phyloP scores from a whole-genome alignment of 306 rosid species.

The Vigna unguiculata region DNA sequence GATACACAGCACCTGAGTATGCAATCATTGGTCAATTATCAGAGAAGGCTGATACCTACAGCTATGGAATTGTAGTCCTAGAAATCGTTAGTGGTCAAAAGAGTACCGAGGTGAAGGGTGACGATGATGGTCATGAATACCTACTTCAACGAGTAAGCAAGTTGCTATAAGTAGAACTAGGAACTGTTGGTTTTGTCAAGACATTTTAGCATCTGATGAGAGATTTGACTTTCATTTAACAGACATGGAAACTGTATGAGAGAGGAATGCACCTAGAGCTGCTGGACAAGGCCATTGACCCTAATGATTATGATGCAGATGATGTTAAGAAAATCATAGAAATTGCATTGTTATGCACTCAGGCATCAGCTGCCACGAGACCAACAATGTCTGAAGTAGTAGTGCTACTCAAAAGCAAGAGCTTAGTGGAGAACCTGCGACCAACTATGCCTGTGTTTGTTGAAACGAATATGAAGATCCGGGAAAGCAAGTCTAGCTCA shows the following conservation, averaged over 20 bases:
- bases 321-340: conserved; percentile 55
- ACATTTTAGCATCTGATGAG: neutral
- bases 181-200: neutral
- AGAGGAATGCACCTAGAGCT: conserved; percentile 47
- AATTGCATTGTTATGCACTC: conserved; percentile 64
- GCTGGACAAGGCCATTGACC: conserved; percentile 52
- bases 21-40: conserved; percentile 78
- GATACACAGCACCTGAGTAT: conserved; percentile 80
- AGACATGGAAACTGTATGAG: conserved; percentile 71
- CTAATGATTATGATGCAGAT: conserved; percentile 52
- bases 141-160: conserved; percentile 68
- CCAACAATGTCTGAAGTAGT: conserved; percentile 70
- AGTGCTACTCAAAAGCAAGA: conserved; percentile 56
- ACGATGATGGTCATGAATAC: conserved; percentile 50
- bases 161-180: neutral
- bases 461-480: conserved; percentile 40
- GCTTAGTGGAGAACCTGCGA: conserved; percentile 33
- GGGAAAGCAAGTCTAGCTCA: conserved; percentile 42
- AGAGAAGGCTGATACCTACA: conserved; percentile 71
- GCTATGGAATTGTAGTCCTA: conserved; percentile 71
- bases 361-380: conserved; percentile 56
- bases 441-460: conserved; percentile 62
- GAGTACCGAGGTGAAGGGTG: conserved; percentile 51
- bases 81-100: conserved; percentile 71
- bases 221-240: neutral